Evolutionary conservation across 202 grass and related monocot genomes (phyloP).

Genomic region (Elaeis oleifera): DNA sequence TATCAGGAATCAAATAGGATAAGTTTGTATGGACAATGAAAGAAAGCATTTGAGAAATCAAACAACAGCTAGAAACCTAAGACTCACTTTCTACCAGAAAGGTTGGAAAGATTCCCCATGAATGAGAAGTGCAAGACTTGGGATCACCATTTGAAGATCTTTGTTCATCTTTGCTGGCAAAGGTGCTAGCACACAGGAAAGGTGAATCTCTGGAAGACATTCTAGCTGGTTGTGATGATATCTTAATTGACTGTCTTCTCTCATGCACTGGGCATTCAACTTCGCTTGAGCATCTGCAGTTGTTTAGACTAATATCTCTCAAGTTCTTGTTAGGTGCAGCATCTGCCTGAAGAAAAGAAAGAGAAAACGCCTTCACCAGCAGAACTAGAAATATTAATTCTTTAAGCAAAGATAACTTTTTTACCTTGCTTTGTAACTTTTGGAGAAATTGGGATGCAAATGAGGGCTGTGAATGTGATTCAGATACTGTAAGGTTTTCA

Average conservation of each 20-base stretch:
- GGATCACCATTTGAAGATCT: slow-evolving; percentile 25
- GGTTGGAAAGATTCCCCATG: slow-evolving; percentile 15
- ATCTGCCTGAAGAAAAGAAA: slow-evolving; percentile 57
- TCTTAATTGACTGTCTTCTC: slow-evolving; percentile 30
- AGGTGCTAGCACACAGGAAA: slow-evolving; percentile 24
- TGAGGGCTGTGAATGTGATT: slow-evolving; percentile 33
- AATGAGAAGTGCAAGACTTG: slow-evolving; percentile 19
- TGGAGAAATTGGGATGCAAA: slow-evolving; percentile 28
- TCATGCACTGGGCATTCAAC: slow-evolving; percentile 28
- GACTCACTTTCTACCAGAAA: slow-evolving; percentile 55
- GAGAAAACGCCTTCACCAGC: slow-evolving; percentile 24
- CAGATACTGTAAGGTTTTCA: slow-evolving; percentile 30
- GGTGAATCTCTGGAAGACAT: slow-evolving; percentile 33
- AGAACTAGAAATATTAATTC: not conserved
- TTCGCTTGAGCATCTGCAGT: slow-evolving; percentile 26
- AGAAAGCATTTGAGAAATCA: slow-evolving; percentile 5
- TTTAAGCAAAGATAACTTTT: not conserved
- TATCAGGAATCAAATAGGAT: not conserved
- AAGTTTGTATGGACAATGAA: not conserved
- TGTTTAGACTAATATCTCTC: slow-evolving; percentile 14
- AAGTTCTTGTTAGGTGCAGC: slow-evolving; percentile 32
- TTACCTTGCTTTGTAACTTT: slow-evolving; percentile 38
- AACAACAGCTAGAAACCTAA: not conserved
- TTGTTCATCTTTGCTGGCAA: slow-evolving; percentile 34
- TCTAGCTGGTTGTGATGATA: slow-evolving; percentile 14